Evolutionary conservation across 768 basidiomycete genomes (phyloP).

Genomic region (Hypholoma fasciculare): DNA sequence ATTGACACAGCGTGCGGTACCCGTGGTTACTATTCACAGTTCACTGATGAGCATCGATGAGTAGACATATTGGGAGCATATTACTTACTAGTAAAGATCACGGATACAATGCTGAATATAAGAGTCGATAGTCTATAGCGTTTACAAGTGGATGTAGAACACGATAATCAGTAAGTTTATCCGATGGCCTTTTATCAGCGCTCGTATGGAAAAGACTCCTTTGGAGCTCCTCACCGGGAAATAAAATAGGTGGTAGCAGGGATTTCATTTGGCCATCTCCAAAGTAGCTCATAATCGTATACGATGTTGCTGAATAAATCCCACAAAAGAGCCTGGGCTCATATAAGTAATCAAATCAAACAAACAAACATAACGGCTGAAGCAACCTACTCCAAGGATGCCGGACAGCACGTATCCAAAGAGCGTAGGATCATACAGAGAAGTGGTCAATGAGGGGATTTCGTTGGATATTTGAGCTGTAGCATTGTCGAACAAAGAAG

Average conservation of each 20-base stretch:
- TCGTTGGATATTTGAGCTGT: no score
- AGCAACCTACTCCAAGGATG: neutral
- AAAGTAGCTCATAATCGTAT: neutral
- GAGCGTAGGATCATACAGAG: neutral
- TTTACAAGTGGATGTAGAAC: neutral
- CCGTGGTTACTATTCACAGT: neutral
- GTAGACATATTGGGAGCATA: neutral
- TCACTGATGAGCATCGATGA: neutral
- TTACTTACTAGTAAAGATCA: neutral
- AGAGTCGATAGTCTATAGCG: neutral
- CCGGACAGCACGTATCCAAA: neutral
- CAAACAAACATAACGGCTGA: neutral
- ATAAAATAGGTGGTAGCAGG: neutral
- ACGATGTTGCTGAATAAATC: neutral
- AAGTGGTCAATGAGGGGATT: no score
- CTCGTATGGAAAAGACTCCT: no score
- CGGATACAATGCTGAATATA: neutral
- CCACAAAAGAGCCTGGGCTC: neutral
- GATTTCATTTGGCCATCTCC: neutral
- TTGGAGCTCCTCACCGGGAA: neutral
- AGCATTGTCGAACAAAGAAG: no score
- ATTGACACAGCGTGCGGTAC: neutral
- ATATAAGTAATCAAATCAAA: neutral
- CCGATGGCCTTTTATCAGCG: neutral
- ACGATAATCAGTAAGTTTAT: neutral